Evolutionary conservation across 2,329 filamentous ascomycete species (phyloP).

Genomic region (Ophiostoma triangulosporum): DNA sequence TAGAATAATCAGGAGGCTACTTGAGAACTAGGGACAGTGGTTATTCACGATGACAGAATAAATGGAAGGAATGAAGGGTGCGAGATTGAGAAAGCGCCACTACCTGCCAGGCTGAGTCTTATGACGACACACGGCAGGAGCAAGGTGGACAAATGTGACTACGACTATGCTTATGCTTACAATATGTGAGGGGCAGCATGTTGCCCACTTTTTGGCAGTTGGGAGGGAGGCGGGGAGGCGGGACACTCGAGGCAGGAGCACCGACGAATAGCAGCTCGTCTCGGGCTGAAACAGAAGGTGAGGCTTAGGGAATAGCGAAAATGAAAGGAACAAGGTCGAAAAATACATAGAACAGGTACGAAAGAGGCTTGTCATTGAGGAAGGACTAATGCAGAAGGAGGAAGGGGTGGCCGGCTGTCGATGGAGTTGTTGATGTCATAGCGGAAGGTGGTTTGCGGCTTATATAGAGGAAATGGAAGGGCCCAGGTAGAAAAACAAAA

Average conservation of each 20-base stretch:
- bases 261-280: not conserved
- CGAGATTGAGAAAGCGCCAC: not conserved
- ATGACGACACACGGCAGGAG: slow-evolving; percentile 9
- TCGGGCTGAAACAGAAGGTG: not conserved
- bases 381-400: no score
- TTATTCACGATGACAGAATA: not conserved
- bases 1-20: no score
- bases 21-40: no score
- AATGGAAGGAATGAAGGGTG: not conserved
- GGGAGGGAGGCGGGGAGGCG: not conserved
- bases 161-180: not conserved
- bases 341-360: no score
- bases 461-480: no score
- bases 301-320: no score
- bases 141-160: slow-evolving; percentile 1
- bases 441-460: no score
- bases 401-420: no score
- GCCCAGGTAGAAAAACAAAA: no score
- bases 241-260: not conserved
- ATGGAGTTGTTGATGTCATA: no score
- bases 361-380: no score
- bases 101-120: not conserved
- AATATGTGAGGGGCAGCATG: slow-evolving; percentile 1
- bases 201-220: not conserved
- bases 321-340: no score